Percentiles rank a stretch among this genome's conserved stretches.
Evolutionary conservation across 768 basidiomycete genomes (phyloP).

Genomic region (Kwoniella sp.): DNA sequence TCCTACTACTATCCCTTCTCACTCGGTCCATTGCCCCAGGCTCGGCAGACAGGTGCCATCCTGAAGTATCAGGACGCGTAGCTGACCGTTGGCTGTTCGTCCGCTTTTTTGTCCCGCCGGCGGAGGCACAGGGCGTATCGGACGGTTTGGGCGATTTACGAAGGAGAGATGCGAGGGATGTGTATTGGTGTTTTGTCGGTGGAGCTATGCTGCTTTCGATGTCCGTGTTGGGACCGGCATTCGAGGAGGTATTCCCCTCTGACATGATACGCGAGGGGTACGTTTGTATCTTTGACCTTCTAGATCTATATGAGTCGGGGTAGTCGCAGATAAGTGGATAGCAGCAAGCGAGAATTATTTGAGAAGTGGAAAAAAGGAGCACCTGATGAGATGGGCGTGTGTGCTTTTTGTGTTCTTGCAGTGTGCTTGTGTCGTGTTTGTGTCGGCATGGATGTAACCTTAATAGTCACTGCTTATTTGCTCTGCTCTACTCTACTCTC

Average conservation of each 20-base stretch:
- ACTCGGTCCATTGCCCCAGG: slow-evolving; percentile 17
- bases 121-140: slow-evolving; percentile 1
- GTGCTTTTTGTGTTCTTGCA: too few species aligned
- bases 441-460: too few species aligned
- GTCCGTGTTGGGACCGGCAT: not conserved
- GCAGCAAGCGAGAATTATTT: too few species aligned
- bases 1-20: slow-evolving; percentile 26
- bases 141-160: slow-evolving; percentile 22
- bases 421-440: not conserved
- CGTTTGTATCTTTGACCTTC: too few species aligned
- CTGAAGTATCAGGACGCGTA: slow-evolving; percentile 9
- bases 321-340: too few species aligned
- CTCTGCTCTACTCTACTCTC: not conserved
- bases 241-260: not conserved
- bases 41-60: slow-evolving; percentile 19
- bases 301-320: too few species aligned
- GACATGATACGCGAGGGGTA: not conserved
- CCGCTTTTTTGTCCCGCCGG: not conserved
- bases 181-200: slow-evolving; percentile 44
- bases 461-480: not conserved
- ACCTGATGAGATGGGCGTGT: too few species aligned
- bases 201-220: slow-evolving; percentile 9
- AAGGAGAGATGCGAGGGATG: slow-evolving; percentile 50
- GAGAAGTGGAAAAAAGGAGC: too few species aligned
- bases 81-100: slow-evolving; percentile 12